These are phyloP conservation scores for Hemileccinum impolitum DNA, from an alignment of 768 basidiomycete species.

Conservation along the genomic window DNA sequence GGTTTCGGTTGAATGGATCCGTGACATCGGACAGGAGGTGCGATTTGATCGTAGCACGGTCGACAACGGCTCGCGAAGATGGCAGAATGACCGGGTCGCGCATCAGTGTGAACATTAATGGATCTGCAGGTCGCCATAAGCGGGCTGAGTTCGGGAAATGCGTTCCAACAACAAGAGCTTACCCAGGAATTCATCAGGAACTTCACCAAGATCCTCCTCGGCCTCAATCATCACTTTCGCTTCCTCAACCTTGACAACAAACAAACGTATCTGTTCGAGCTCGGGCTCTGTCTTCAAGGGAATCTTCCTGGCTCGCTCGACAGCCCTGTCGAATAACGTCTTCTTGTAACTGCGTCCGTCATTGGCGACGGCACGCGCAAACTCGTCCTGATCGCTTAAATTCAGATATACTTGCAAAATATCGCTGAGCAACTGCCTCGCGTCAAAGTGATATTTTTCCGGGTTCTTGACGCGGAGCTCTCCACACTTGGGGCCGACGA, in stretches of 20 bases:
- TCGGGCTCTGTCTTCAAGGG: conserved; percentile 75
- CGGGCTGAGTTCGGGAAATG: neutral
- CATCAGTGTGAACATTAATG: conserved; percentile 91
- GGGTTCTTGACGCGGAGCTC: conserved; percentile 82
- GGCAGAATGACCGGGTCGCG: conserved; percentile 91
- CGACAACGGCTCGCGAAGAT: conserved; percentile 72
- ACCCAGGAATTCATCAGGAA: conserved; percentile 96
- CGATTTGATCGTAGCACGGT: conserved; percentile 91
- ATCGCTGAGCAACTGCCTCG: conserved; percentile 76
- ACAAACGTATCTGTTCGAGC: conserved; percentile 61
- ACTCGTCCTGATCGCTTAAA: conserved; percentile 73
- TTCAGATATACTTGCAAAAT: conserved; percentile 90
- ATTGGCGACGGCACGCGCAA: conserved; percentile 83
- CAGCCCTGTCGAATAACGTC: conserved; percentile 78
- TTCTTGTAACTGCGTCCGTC: conserved; percentile 91
- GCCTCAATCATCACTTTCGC: conserved; percentile 76
- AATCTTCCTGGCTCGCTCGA: conserved; percentile 57
- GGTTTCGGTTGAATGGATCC: conserved; percentile 94
- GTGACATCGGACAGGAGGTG: conserved; percentile 87
- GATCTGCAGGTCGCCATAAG: conserved; percentile 48
- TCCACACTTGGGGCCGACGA: conserved; percentile 86
- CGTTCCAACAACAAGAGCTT: conserved; percentile 22
- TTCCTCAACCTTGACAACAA: conserved; percentile 83
- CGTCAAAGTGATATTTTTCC: conserved; percentile 88
- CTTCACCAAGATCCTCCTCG: conserved; percentile 87